Conservation (phyloP, 2,329 filamentous ascomycete species). For the Aspergillus luchuensis region DNA sequence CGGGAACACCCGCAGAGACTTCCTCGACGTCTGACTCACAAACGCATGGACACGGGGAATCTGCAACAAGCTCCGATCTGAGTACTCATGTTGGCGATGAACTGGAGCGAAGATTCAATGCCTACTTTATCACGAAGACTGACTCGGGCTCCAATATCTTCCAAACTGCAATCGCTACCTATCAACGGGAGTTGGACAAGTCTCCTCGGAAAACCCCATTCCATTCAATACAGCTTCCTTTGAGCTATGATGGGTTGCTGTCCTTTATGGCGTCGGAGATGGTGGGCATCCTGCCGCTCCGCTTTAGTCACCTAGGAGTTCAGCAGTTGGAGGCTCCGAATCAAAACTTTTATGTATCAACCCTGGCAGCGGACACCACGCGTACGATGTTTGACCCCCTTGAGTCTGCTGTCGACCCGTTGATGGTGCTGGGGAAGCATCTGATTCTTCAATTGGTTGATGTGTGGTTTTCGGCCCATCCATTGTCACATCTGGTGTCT, state of each 20-base stretch:
- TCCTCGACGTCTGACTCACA: background rate
- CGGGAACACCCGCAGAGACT: background rate
- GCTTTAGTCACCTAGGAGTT: slow-evolving; percentile 3
- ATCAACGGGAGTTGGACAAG: background rate
- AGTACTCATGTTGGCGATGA: slow-evolving; percentile 1
- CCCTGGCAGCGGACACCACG: slow-evolving; percentile 5
- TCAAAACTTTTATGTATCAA: slow-evolving; percentile 4
- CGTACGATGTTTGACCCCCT: slow-evolving; percentile 8
- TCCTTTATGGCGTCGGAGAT: slow-evolving; percentile 12
- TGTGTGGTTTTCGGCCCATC: slow-evolving; percentile 47
- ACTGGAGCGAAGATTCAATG: slow-evolving; percentile 8
- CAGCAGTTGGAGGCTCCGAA: background rate
- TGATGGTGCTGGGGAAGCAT: slow-evolving; percentile 20
- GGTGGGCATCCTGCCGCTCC: slow-evolving; percentile 10
- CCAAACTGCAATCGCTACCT: slow-evolving; percentile 1
- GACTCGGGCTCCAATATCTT: slow-evolving; percentile 5
- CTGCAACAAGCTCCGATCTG: background rate
- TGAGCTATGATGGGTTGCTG: slow-evolving; percentile 6
- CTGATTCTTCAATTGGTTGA: slow-evolving; percentile 38
- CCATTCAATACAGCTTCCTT: background rate
- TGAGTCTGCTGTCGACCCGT: slow-evolving; percentile 7
- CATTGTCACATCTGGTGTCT: slow-evolving; percentile 45
- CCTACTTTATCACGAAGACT: slow-evolving; percentile 6
- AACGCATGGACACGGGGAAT: background rate
- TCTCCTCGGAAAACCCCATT: background rate